phyloP scores from a whole-genome alignment of 108 stramenopile species.

The Cylindrotheca fusiformis region DNA sequence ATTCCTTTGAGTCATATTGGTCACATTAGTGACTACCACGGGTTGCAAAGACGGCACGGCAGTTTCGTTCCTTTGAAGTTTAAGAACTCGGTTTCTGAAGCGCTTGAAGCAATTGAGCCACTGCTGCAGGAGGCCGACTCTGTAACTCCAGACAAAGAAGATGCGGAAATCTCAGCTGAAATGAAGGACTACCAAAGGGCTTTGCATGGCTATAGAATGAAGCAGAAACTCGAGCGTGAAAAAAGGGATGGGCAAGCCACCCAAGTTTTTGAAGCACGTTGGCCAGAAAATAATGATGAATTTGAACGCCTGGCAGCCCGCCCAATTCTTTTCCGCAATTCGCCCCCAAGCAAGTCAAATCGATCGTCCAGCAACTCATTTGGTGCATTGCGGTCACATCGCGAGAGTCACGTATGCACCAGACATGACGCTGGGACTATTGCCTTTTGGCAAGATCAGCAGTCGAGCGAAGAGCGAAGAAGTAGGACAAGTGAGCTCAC shows the following conservation, averaged over 20 bases:
- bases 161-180: slow-evolving; percentile 3
- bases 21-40: slow-evolving; percentile 29
- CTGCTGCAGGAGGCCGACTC: slow-evolving; percentile 8
- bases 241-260: background rate
- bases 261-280: slow-evolving; percentile 8
- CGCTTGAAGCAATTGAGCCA: slow-evolving; percentile 7
- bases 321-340: slow-evolving; percentile 2
- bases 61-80: slow-evolving; percentile 21
- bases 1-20: background rate
- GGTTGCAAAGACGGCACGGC: slow-evolving; percentile 21
- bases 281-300: too few species aligned
- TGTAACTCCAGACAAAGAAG: slow-evolving; percentile 1
- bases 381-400: too few species aligned
- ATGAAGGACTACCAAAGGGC: slow-evolving; percentile 7
- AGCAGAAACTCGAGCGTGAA: slow-evolving; percentile 1
- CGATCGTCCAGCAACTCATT: too few species aligned
- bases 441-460: background rate
- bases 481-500: slow-evolving; percentile 12
- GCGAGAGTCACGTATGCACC: too few species aligned
- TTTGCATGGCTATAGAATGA: background rate
- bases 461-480: background rate
- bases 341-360: slow-evolving; percentile 1
- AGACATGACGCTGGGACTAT: background rate
- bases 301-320: too few species aligned
- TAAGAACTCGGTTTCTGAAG: slow-evolving; percentile 5